phyloP scores from a whole-genome alignment of 2,329 filamentous ascomycete genomes.

The Fusarium illudens region DNA sequence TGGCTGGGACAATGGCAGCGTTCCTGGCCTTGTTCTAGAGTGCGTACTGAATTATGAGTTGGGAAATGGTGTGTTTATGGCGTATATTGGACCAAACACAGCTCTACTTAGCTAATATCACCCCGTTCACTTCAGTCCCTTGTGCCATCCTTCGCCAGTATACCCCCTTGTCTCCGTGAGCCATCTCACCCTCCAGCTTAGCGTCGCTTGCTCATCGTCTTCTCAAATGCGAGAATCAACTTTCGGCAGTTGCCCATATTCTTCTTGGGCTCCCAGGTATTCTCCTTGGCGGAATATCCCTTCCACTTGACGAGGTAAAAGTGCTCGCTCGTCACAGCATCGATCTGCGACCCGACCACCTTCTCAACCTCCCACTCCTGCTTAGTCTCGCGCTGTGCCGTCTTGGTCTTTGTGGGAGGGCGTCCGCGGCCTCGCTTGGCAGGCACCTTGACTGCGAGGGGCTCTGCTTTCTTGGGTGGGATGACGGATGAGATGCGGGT shows the following conservation, averaged over 20 bases:
- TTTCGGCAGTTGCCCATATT: slow-evolving; percentile 53
- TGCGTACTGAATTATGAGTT: neutral
- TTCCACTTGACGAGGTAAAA: slow-evolving; percentile 64
- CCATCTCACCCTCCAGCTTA: neutral
- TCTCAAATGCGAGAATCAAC: slow-evolving; percentile 51
- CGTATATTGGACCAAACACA: neutral
- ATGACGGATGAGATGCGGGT: slow-evolving; percentile 9
- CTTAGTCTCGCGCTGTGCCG: slow-evolving; percentile 17
- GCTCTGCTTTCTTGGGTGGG: neutral
- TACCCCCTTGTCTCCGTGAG: neutral
- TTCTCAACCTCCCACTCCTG: slow-evolving; percentile 58
- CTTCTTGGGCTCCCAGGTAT: slow-evolving; percentile 63
- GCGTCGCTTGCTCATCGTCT: slow-evolving; percentile 1
- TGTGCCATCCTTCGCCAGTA: neutral
- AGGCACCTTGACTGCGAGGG: neutral
- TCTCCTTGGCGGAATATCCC: slow-evolving; percentile 53
- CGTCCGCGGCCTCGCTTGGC: slow-evolving; percentile 16
- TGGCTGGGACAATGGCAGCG: slow-evolving; percentile 43
- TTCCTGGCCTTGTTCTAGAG: slow-evolving; percentile 32
- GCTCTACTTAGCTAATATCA: neutral
- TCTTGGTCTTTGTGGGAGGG: slow-evolving; percentile 15
- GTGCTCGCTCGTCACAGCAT: slow-evolving; percentile 49
- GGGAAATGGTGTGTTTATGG: neutral
- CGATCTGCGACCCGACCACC: slow-evolving; percentile 53
- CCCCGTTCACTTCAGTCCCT: neutral